Evolutionary conservation across 495 filamentous ascomycete species (phyloP).

Genomic region (Pyrenopolyporus hunteri): DNA sequence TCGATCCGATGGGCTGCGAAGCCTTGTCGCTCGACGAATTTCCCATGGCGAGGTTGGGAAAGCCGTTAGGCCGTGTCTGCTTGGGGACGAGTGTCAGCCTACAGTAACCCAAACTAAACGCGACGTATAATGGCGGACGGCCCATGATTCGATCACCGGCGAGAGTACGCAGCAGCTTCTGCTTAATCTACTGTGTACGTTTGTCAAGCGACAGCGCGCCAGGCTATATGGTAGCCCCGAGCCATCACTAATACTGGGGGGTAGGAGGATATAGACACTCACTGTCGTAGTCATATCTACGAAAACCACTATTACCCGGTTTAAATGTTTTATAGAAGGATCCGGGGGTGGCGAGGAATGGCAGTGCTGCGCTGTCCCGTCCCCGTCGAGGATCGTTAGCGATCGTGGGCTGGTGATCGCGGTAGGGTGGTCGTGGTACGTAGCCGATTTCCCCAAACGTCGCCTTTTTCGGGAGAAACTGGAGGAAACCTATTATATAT

Average conservation of each 20-base stretch:
- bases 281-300: slow-evolving; percentile 35
- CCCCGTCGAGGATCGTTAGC: background rate
- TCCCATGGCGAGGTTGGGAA: slow-evolving; percentile 47
- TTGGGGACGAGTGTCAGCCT: background rate
- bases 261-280: background rate
- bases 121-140: background rate
- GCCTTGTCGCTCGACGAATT: slow-evolving; percentile 41
- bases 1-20: slow-evolving; percentile 46
- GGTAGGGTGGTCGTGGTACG: slow-evolving; percentile 8
- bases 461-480: background rate
- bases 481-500: slow-evolving; percentile 31
- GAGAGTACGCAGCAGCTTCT: too few relatives aligned
- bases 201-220: too few relatives aligned
- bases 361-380: slow-evolving; percentile 7
- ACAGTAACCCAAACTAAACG: background rate
- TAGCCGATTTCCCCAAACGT: background rate
- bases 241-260: too few relatives aligned
- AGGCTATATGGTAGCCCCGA: too few relatives aligned
- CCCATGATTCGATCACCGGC: background rate
- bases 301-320: background rate
- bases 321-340: background rate
- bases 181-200: too few relatives aligned
- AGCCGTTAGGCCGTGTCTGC: slow-evolving; percentile 48
- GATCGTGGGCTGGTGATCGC: background rate
- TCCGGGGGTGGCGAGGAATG: background rate